These are phyloP conservation scores for Schizonepeta tenuifolia DNA, from an alignment of 257 asterid species.

Conservation along the genomic window DNA sequence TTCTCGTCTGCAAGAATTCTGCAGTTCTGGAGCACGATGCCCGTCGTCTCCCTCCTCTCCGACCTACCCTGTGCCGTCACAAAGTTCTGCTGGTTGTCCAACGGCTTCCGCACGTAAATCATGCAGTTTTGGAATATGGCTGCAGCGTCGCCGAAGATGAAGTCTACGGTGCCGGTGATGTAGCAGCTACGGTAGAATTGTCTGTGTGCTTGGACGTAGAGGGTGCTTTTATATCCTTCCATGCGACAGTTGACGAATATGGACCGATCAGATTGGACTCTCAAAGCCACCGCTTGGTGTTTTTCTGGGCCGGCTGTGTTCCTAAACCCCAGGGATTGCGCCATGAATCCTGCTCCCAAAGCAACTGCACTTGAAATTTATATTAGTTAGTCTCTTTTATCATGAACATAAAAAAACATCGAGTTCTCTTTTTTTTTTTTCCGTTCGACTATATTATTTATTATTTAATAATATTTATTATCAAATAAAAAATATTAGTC, in stretches of 20 bases:
- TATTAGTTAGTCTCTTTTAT: too few species aligned
- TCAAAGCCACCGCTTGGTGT: constrained; percentile 88
- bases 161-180: constrained; percentile 73
- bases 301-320: constrained; percentile 94
- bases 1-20: constrained; percentile 52
- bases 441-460: too few species aligned
- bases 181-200: constrained; percentile 81
- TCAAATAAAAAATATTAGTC: too few species aligned
- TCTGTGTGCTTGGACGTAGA: constrained; percentile 68
- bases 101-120: constrained; percentile 61
- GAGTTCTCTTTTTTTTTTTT: too few species aligned
- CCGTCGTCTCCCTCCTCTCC: constrained; percentile 66
- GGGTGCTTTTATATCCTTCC: constrained; percentile 75
- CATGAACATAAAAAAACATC: too few species aligned
- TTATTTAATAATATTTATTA: too few species aligned
- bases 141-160: constrained; percentile 82
- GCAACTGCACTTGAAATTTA: constrained; percentile 49
- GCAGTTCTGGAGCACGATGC: constrained; percentile 71
- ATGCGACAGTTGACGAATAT: constrained; percentile 76
- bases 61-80: constrained; percentile 76
- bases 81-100: constrained; percentile 60
- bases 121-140: constrained; percentile 78
- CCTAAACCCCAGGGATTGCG: constrained; percentile 76
- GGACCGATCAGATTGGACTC: constrained; percentile 73
- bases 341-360: constrained; percentile 72